phyloP scores from a whole-genome alignment of 345 rosid genomes.

The Eucalyptus globulus region DNA sequence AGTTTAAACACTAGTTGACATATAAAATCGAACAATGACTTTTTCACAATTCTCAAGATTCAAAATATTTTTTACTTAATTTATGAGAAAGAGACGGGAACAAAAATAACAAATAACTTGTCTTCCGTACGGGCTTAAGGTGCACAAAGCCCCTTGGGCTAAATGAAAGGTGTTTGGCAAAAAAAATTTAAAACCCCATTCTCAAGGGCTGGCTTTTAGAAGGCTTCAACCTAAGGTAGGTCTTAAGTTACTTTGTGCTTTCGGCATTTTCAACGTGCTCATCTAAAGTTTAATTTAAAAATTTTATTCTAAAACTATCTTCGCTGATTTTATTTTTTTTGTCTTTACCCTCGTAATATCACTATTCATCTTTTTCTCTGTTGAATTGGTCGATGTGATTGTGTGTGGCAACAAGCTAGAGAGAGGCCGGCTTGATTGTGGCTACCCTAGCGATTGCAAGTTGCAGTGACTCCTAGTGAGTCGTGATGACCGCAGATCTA shows the following conservation, averaged over 20 bases:
- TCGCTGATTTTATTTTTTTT: accelerated
- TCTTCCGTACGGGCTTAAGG: background rate
- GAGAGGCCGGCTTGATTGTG: accelerated
- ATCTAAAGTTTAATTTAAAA: no score
- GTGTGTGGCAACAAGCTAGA: accelerated
- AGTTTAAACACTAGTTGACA: background rate
- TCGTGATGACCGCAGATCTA: accelerated
- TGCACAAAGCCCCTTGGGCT: no score
- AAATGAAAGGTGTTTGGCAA: no score
- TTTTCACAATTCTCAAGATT: background rate
- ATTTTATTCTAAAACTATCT: no score
- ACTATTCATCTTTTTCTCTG: accelerated
- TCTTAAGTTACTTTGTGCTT: accelerated
- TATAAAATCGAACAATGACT: background rate
- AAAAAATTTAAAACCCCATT: accelerated
- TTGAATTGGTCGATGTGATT: no score
- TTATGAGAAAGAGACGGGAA: background rate
- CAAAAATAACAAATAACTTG: background rate
- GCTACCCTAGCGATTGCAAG: no score
- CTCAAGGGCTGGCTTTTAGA: accelerated
- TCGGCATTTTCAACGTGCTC: accelerated
- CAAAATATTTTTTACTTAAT: no score
- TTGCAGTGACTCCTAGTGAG: accelerated
- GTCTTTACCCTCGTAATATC: no score
- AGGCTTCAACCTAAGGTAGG: no score